Evolutionary conservation across 371 early-diverging fungal genomes (phyloP), one percentile per base, ranked within the genome.

Genomic region (Thermomucor indicae-seudaticae): DNA sequence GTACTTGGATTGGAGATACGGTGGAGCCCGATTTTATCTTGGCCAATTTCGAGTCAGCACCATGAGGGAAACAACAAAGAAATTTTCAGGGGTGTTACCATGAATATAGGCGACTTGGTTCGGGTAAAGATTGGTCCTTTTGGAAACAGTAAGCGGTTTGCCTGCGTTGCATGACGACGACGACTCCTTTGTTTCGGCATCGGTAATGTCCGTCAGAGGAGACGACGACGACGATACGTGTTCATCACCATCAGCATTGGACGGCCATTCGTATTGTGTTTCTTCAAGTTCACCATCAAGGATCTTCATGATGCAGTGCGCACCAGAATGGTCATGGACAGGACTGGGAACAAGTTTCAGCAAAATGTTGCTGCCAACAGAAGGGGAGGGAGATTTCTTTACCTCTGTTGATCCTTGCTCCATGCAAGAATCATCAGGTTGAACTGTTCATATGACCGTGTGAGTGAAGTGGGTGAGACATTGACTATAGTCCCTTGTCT

Each of bases 271-370:
- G 58, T 80, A 96, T 29, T 81, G 75, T 0, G 88, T 82, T 63
- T 96, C 97, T 50, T 78, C 62, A 30, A 96, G 72, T 55, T 84
- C 78, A 2, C 95, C 95, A 45, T 86, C 89, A 24, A 96, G 76
- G 27, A 95, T 71, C 64, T 95, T 95, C 89, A 96, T 89, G 52
- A 94, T 77, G 71, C 97, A 96, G 67, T 96, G 97, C 40, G 93
- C 86, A 39, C 85, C 84, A n/a, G 91, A 65, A 60, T 96, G 97
- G 68, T 94, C 91, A 65, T 95, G 96, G 66, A 95, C 92, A 37
- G 95, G 90, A 58, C 92, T 91, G 61, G 47, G 17, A 47, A 49
- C 38, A 49, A 31, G 14, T 32, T 17, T 32, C 10, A 43, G 37
- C 19, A 19, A n/a, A 28, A 28, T 20, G 30, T 20, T 39, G 42